phyloP scores from a whole-genome alignment of 345 rosid genomes.

The Murraya koenigii region DNA sequence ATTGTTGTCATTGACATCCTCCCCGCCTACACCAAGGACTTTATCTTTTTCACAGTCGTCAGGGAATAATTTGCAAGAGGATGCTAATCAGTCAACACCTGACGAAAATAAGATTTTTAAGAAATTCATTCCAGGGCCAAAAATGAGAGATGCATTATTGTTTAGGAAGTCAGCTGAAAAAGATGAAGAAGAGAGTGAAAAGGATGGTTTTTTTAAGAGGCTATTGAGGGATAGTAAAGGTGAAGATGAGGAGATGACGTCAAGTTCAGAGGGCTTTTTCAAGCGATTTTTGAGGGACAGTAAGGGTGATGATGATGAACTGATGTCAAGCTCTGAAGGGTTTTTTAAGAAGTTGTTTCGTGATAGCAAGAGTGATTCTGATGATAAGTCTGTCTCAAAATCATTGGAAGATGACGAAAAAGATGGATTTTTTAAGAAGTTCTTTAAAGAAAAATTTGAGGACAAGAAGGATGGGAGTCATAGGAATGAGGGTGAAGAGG shows the following conservation, averaged over 20 bases:
- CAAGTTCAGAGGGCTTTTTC: conserved; percentile 72
- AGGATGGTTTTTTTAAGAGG: conserved; percentile 96
- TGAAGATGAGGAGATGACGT: conserved; percentile 77
- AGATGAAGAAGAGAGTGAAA: conserved; percentile 86
- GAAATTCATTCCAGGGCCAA: conserved; percentile 89
- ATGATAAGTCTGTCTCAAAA: conserved; percentile 46
- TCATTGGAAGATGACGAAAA: conserved; percentile 72
- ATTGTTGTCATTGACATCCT: conserved; percentile 75
- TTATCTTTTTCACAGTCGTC: conserved; percentile 65
- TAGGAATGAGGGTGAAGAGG: conserved; percentile 37
- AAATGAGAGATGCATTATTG: conserved; percentile 88
- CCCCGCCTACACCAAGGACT: conserved; percentile 69
- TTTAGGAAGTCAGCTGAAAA: conserved; percentile 93
- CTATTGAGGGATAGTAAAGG: conserved; percentile 73
- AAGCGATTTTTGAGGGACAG: conserved; percentile 71
- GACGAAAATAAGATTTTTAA: conserved; percentile 88
- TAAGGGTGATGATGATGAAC: conserved; percentile 67
- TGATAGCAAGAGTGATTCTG: conserved; percentile 53
- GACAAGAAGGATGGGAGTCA: conserved; percentile 76
- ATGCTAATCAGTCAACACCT: conserved; percentile 54
- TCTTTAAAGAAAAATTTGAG: conserved; percentile 72
- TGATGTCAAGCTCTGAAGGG: conserved; percentile 65
- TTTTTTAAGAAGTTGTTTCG: conserved; percentile 77
- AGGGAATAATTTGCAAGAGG: conserved; percentile 62
- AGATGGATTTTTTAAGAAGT: conserved; percentile 82